phyloP scores from a whole-genome alignment of 805 yeast species.

The Zygosaccharomyces gambellarensis region DNA sequence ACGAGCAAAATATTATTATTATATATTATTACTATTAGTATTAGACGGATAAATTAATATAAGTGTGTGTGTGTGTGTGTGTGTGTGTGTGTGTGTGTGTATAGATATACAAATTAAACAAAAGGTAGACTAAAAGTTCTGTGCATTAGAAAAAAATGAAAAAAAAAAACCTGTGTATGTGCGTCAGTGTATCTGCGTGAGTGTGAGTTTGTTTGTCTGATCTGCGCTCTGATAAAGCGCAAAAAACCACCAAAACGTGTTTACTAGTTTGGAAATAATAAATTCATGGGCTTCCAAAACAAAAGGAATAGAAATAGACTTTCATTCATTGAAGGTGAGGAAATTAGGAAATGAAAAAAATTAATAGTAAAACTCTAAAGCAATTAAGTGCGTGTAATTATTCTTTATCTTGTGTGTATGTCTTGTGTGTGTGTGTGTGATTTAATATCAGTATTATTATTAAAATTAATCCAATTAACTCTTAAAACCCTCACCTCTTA shows the following conservation, averaged over 20 bases:
- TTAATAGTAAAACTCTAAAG: background rate
- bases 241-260: constrained; percentile 5
- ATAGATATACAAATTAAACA: constrained; percentile 15
- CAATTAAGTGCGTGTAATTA: constrained; percentile 3
- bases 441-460: background rate
- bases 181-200: constrained; percentile 12
- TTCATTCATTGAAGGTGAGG: background rate
- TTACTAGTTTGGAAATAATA: constrained; percentile 7
- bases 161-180: constrained; percentile 11
- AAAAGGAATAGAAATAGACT: background rate
- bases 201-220: background rate
- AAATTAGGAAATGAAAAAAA: background rate
- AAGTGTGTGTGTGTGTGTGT: constrained; percentile 11
- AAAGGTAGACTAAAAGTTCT: constrained; percentile 11
- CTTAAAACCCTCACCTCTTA: background rate
- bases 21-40: constrained; percentile 4
- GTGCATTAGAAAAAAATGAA: constrained; percentile 12
- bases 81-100: constrained; percentile 16
- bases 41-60: constrained; percentile 12
- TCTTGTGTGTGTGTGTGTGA: constrained; percentile 12
- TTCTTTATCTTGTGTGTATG: constrained; percentile 7
- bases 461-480: background rate
- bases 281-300: background rate
- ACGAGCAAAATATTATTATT: background rate
- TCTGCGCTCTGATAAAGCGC: background rate